These are phyloP conservation scores for Candida easanensis DNA, from an alignment of 805 yeast genomes.

Conservation along the genomic window DNA sequence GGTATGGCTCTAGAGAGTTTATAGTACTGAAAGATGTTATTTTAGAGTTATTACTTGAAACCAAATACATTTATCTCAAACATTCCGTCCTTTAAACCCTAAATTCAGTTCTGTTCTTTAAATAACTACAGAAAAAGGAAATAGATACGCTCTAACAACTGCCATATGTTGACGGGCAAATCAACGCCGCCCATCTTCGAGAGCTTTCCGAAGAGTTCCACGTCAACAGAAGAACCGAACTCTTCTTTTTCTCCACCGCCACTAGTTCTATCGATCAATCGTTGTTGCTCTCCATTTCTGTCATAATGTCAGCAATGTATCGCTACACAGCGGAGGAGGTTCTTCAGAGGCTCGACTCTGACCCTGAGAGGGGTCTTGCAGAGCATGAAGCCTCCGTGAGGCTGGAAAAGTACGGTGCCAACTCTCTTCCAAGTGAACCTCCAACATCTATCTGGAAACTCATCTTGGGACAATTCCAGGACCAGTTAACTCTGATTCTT, in stretches of 20 bases:
- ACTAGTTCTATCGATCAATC: too few species aligned
- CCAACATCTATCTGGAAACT: conserved; percentile 34
- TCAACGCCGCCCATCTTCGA: not conserved
- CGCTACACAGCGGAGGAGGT: conserved; percentile 10
- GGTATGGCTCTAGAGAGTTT: too few species aligned
- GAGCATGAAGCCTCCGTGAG: conserved; percentile 14
- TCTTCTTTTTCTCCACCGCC: too few species aligned
- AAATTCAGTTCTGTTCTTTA: too few species aligned
- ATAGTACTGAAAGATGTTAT: too few species aligned
- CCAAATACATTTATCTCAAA: too few species aligned
- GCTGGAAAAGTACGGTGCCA: conserved; percentile 22
- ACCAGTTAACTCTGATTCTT: conserved; percentile 34
- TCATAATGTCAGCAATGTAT: conserved; percentile 7
- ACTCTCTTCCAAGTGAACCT: conserved; percentile 34
- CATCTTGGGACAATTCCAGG: conserved; percentile 36
- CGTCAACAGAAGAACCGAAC: too few species aligned
- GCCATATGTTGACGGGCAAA: not conserved
- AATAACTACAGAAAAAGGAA: too few species aligned
- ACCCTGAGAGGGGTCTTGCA: conserved; percentile 17
- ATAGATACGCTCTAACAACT: not conserved
- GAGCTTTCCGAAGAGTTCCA: not conserved
- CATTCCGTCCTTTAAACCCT: too few species aligned
- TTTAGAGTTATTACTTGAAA: too few species aligned
- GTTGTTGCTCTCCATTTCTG: too few species aligned
- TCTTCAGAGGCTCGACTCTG: conserved; percentile 15